A percentile compares a stretch with the other conserved stretches of the same genome.
phyloP scores from a whole-genome alignment of 1,284 basidiomycete genomes.

The Moesziomyces sp. region DNA sequence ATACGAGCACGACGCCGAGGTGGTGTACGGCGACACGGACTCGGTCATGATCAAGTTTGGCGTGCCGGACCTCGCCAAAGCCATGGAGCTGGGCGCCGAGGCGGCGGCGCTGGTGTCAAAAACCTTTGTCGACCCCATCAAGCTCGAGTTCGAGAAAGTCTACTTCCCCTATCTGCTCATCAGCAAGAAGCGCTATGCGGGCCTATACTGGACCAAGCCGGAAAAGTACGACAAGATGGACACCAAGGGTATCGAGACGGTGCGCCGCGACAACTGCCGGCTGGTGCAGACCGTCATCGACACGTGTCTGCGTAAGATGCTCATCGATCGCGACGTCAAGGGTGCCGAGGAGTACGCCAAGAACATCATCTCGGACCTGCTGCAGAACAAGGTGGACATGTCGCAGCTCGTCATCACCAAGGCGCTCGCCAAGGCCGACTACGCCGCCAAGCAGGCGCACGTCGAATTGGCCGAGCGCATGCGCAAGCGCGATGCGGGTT shows the following conservation, averaged over 20 bases:
- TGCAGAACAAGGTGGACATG: conserved; percentile 68
- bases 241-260: conserved; percentile 68
- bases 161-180: conserved; percentile 68
- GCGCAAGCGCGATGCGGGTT: conserved; percentile 66
- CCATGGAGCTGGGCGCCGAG: conserved; percentile 76
- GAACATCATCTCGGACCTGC: conserved; percentile 65
- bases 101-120: conserved; percentile 85
- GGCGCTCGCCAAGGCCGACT: conserved; percentile 65
- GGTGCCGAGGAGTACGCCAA: conserved; percentile 67
- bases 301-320: conserved; percentile 67
- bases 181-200: conserved; percentile 67
- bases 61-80: conserved; percentile 54
- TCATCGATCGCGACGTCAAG: conserved; percentile 67
- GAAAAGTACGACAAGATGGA: conserved; percentile 68
- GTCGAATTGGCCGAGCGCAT: conserved; percentile 67
- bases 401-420: conserved; percentile 67
- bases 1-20: conserved; percentile 65
- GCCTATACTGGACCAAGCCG: conserved; percentile 65
- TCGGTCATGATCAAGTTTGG: conserved; percentile 68
- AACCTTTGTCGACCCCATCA: conserved; percentile 65
- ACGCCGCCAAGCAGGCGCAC: conserved; percentile 66
- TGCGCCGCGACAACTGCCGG: conserved; percentile 67
- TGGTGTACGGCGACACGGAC: conserved; percentile 67
- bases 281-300: conserved; percentile 67
- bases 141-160: conserved; percentile 68